Evolutionary conservation across 768 basidiomycete genomes (phyloP).

Genomic region (Auricularia heimuer): DNA sequence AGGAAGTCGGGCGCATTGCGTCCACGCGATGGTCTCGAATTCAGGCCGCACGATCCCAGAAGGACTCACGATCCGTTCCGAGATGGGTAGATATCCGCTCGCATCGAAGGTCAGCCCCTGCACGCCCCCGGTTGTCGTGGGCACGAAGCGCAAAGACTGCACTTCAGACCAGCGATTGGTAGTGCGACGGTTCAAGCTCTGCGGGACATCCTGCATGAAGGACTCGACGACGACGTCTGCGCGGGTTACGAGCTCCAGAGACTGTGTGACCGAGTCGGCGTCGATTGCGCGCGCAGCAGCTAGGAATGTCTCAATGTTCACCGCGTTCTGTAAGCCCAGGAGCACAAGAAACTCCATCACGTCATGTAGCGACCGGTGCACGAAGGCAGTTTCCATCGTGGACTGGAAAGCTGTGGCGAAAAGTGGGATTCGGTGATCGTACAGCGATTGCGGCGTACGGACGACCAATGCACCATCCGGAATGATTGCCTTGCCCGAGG

Average conservation of each 20-base stretch:
- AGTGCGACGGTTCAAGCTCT: conserved; percentile 13
- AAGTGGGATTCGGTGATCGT: conserved; percentile 18
- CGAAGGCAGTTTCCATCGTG: conserved; percentile 14
- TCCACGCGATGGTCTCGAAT: conserved; percentile 37
- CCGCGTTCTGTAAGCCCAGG: conserved; percentile 23
- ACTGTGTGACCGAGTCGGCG: conserved; percentile 6
- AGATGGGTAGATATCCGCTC: conserved; percentile 13
- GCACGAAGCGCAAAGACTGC: conserved; percentile 32
- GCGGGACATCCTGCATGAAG: conserved; percentile 27
- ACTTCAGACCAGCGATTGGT: conserved; percentile 21
- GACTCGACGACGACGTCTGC: conserved; percentile 19
- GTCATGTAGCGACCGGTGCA: conserved; percentile 21
- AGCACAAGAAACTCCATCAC: conserved; percentile 20
- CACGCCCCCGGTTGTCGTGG: conserved; percentile 20
- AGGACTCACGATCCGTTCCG: conserved; percentile 30
- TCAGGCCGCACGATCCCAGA: conserved; percentile 27
- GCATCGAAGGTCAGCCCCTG: conserved; percentile 6
- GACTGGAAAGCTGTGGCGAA: conserved; percentile 26
- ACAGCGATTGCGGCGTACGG: conserved; percentile 21
- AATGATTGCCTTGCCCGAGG: conserved; percentile 26
- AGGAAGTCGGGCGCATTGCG: conserved; percentile 32
- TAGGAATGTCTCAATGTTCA: conserved; percentile 28
- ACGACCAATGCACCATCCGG: conserved; percentile 32
- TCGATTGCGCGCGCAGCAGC: conserved; percentile 27
- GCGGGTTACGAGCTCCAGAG: not conserved